Conservation (phyloP, 2,329 filamentous ascomycete genomes). For the Ambrosiella xylebori region DNA sequence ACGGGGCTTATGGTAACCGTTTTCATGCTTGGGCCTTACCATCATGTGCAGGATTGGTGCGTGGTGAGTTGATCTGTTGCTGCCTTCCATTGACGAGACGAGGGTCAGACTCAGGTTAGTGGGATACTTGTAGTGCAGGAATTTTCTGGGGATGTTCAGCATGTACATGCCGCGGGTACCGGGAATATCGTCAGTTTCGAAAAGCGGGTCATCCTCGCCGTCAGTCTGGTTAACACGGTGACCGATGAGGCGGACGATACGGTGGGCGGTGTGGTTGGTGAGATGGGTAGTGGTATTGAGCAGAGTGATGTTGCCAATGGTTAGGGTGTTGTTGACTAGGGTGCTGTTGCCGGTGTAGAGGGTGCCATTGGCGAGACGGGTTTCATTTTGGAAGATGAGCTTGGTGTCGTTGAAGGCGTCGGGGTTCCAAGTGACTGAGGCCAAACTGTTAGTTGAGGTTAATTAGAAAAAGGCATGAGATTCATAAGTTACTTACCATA, state of each 20-base stretch:
- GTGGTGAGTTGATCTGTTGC: slow-evolving; percentile 11
- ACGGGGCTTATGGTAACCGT: slow-evolving; percentile 19
- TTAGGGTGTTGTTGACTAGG: neutral
- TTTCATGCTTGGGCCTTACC: slow-evolving; percentile 18
- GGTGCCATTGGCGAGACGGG: slow-evolving; percentile 17
- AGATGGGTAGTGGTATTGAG: neutral
- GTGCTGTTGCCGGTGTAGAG: slow-evolving; percentile 16
- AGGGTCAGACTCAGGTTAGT: slow-evolving; percentile 34
- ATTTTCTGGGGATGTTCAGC: slow-evolving; percentile 23
- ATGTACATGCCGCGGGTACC: slow-evolving; percentile 32
- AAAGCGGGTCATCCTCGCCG: slow-evolving; percentile 22
- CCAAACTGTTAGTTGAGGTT: neutral
- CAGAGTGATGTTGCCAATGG: neutral
- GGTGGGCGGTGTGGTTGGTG: slow-evolving; percentile 3
- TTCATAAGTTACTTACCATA: slow-evolving; percentile 26
- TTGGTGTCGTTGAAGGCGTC: slow-evolving; percentile 28
- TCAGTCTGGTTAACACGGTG: slow-evolving; percentile 27
- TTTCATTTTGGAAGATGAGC: slow-evolving; percentile 19
- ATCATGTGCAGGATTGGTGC: slow-evolving; percentile 19
- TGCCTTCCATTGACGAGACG: slow-evolving; percentile 21
- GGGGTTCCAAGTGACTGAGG: slow-evolving; percentile 39
- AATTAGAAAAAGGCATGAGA: neutral
- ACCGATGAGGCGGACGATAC: slow-evolving; percentile 16
- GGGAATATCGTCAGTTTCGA: slow-evolving; percentile 20
- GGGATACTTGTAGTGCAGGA: slow-evolving; percentile 22